These are phyloP conservation scores for Phytophthora fragariaefolia DNA, from an alignment of 352 stramenopile species.

Conservation along the genomic window DNA sequence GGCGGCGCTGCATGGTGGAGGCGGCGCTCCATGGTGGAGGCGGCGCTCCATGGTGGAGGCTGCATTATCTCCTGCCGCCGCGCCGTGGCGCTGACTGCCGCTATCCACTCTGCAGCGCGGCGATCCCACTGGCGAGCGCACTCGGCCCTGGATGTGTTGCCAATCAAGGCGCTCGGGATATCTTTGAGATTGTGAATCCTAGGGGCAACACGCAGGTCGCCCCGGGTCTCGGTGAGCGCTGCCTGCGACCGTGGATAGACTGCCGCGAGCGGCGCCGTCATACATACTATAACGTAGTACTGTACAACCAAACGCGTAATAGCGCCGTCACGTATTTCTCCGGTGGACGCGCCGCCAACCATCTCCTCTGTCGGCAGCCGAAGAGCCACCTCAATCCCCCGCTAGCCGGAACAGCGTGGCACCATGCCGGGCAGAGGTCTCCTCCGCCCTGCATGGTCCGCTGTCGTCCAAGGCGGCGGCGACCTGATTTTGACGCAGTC, in stretches of 20 bases:
- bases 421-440: too few relatives aligned
- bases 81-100: neutral
- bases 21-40: too few relatives aligned
- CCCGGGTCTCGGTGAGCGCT: neutral
- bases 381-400: conserved; percentile 3
- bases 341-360: conserved; percentile 3
- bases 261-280: neutral
- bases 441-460: too few relatives aligned
- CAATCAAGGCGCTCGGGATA: conserved; percentile 2
- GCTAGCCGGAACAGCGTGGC: neutral
- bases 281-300: neutral
- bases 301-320: too few relatives aligned
- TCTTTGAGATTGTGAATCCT: conserved; percentile 26
- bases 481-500: neutral
- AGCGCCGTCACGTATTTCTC: neutral
- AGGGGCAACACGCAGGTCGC: conserved; percentile 18
- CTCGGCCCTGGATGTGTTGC: conserved; percentile 15
- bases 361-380: neutral
- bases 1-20: too few relatives aligned
- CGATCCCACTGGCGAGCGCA: neutral
- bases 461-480: neutral
- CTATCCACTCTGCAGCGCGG: neutral
- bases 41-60: too few relatives aligned
- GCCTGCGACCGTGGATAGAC: conserved; percentile 10
- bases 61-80: too few relatives aligned